Conservation (phyloP, 2,329 filamentous ascomycete species). For the Trichophyton verrucosum region DNA sequence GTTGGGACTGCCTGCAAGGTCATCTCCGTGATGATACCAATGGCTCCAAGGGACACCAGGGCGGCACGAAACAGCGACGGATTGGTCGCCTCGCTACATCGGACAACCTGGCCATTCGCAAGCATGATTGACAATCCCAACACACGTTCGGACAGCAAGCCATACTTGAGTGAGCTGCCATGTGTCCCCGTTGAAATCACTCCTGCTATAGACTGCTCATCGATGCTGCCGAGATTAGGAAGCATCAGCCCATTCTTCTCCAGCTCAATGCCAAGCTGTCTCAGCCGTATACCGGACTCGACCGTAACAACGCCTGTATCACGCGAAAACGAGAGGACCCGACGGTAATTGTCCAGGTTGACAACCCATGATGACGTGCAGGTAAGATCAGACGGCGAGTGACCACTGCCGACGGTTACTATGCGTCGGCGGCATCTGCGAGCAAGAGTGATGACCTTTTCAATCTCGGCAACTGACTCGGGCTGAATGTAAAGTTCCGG, state of each 20-base stretch:
- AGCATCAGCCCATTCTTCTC: constrained; percentile 68
- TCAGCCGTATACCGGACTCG: constrained; percentile 78
- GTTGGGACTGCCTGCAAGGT: constrained; percentile 68
- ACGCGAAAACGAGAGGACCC: constrained; percentile 57
- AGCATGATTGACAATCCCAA: constrained; percentile 66
- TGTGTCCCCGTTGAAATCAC: constrained; percentile 90
- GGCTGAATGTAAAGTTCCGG: constrained; percentile 89
- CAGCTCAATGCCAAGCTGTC: constrained; percentile 59
- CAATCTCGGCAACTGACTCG: constrained; percentile 63
- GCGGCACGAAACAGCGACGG: constrained; percentile 77
- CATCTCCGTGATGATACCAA: constrained; percentile 84
- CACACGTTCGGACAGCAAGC: constrained; percentile 70
- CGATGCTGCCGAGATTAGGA: constrained; percentile 88
- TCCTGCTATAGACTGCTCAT: constrained; percentile 83
- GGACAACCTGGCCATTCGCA: constrained; percentile 60
- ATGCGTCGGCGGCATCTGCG: constrained; percentile 68
- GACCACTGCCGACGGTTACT: constrained; percentile 76
- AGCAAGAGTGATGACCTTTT: constrained; percentile 70
- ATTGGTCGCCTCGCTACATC: constrained; percentile 56
- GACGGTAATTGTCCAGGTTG: constrained; percentile 74
- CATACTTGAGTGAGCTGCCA: constrained; percentile 72
- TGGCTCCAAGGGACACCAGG: constrained; percentile 71
- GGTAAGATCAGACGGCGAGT: constrained; percentile 84
- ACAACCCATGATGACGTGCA: constrained; percentile 91
- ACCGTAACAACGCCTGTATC: constrained; percentile 58